Base-by-base conservation (phyloP, 495 filamentous ascomycete genomes). In the Schizothecium vesticola region DNA sequence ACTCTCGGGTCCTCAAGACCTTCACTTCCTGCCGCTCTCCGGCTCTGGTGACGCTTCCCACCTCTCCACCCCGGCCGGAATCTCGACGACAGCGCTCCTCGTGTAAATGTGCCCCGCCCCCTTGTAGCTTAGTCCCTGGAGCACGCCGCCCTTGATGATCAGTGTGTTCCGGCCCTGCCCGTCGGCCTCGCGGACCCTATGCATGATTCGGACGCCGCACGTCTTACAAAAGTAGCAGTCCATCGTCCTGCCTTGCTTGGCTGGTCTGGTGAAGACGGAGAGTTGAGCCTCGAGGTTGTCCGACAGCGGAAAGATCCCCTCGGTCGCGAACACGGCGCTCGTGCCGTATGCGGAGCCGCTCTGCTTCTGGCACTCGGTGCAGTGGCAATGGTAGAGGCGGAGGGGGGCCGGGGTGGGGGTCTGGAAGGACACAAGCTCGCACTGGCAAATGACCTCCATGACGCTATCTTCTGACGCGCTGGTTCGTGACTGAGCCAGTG, bases 321-420 rank as follows among this genome's bases (percentile, higher is more conserved):
- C 69, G 3, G 77, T 73, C 28, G 78, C 75, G 71, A 78, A 79
- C 61, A 82, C 75, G 67, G 85, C 86, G 10, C 82, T 83, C 19
- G 84, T 86, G 36, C 87, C 86, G 69, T 84, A 87, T 6, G 86
- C 86, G 9, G 85, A 85, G 19, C 82, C 76, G 23, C 84, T 84
- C 73, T 88, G 86, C 74, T 84, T 84, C 57, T 79, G 84, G 73
- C 87, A 89, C 69, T 88, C 81, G 59, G 79, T 82, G 78, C 87
- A 89, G 76, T 89, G 87, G 74, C 87, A 88, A 75, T 83, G 78
- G 77, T 83, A 88, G 22, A 87, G 65, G 0, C 72, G 69, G 11
- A 84, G 72, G 0, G 83, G 83, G 13, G 72, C 57, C 25, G 77
- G 64, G 2, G 75, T 70, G 13, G 86, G 80, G 9, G 83, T 82